Evolutionary conservation across 2,329 filamentous ascomycete genomes (phyloP).

Genomic region (Chaetomiaceae sp.): DNA sequence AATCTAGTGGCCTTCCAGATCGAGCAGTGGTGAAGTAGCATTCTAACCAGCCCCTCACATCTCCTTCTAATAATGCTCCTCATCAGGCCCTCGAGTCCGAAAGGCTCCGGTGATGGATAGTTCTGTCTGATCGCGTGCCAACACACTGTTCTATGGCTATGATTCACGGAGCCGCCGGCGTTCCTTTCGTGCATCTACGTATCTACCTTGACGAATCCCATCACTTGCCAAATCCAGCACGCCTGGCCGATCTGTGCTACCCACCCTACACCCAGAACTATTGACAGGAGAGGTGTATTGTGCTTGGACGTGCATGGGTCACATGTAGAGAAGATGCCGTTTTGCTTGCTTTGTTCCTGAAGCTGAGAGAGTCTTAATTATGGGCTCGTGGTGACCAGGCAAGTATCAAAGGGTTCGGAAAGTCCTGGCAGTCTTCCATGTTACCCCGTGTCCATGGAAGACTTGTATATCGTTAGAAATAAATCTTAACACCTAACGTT

Average conservation of each 20-base stretch:
- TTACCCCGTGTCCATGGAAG: too few species aligned
- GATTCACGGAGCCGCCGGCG: neutral
- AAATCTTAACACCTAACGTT: too few species aligned
- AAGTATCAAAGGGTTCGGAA: neutral
- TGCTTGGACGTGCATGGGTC: conserved; percentile 1
- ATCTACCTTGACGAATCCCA: neutral
- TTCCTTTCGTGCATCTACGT: neutral
- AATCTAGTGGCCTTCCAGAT: conserved; percentile 22
- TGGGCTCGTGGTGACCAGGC: too few species aligned
- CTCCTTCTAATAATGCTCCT: neutral
- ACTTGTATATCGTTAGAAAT: too few species aligned
- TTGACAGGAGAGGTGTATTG: neutral
- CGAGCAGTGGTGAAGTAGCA: conserved; percentile 13
- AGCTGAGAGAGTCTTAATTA: too few species aligned
- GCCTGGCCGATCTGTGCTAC: conserved; percentile 2
- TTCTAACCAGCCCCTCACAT: neutral
- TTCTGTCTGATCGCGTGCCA: neutral
- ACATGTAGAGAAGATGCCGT: conserved; percentile 9
- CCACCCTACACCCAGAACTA: neutral
- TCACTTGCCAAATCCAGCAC: conserved; percentile 13
- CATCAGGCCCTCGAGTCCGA: conserved; percentile 1
- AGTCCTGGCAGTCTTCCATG: too few species aligned
- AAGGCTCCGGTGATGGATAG: neutral
- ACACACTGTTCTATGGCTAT: too few species aligned
- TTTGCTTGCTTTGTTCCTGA: neutral